These are phyloP conservation scores for Graphilbum fragrans DNA, from an alignment of 2,329 filamentous ascomycete genomes.

Conservation along the genomic window DNA sequence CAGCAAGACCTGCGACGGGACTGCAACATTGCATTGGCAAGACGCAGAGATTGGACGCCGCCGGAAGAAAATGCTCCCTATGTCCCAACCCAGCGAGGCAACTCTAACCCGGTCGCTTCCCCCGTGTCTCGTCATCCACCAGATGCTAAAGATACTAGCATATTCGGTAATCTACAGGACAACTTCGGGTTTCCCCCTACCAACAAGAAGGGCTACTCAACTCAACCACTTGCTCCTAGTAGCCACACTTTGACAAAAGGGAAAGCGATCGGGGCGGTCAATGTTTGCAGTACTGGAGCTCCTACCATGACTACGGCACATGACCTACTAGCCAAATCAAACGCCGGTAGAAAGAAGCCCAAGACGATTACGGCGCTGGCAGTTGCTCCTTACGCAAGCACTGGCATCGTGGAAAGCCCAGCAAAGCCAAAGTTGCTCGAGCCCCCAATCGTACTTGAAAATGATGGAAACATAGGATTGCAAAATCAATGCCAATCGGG, in stretches of 20 bases:
- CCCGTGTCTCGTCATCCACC: too few relatives aligned
- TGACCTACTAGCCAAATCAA: too few relatives aligned
- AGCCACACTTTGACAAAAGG: not conserved
- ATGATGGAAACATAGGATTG: not conserved
- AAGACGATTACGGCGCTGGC: conserved; percentile 70
- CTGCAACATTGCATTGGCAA: conserved; percentile 30
- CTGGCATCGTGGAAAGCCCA: too few relatives aligned
- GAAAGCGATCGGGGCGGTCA: not conserved
- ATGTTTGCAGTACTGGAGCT: not conserved
- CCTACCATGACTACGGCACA: too few relatives aligned
- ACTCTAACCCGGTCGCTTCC: too few relatives aligned
- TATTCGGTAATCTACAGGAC: conserved; percentile 32
- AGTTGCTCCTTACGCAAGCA: conserved; percentile 57
- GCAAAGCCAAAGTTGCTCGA: too few relatives aligned
- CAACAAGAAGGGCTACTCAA: not conserved
- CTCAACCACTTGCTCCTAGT: not conserved
- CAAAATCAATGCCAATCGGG: conserved; percentile 2
- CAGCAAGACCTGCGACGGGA: too few relatives aligned
- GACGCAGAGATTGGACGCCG: conserved; percentile 58
- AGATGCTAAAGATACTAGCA: conserved; percentile 12
- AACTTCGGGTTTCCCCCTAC: conserved; percentile 7
- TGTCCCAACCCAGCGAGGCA: too few relatives aligned
- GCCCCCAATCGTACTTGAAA: not conserved
- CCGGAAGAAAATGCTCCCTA: too few relatives aligned
- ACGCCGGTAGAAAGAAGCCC: conserved; percentile 53